phyloP scores from a whole-genome alignment of 306 rosid species.

The Rosa persica region DNA sequence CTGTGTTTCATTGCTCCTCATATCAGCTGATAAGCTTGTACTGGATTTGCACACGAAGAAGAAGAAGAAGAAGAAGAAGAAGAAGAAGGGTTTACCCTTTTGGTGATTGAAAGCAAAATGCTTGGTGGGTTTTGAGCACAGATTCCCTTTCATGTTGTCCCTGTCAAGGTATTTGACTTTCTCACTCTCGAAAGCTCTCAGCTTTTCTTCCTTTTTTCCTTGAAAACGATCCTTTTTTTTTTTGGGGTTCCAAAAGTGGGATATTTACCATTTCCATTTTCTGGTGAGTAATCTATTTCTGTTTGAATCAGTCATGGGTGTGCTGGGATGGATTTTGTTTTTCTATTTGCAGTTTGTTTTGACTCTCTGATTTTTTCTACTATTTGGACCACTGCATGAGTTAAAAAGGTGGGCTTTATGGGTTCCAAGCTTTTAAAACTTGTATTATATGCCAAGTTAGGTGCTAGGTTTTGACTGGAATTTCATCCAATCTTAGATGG shows the following conservation, averaged over 20 bases:
- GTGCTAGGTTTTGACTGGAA: constrained; percentile 38
- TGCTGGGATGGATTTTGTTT: background rate
- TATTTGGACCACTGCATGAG: constrained; percentile 19
- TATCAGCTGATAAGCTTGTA: background rate
- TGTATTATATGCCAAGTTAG: constrained; percentile 27
- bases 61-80: constrained; percentile 15
- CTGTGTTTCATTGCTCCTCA: too few relatives aligned
- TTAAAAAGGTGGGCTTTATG: constrained; percentile 6
- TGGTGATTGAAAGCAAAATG: constrained; percentile 32
- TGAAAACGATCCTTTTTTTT: background rate
- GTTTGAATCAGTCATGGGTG: constrained; percentile 34
- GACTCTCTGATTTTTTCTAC: constrained; percentile 58
- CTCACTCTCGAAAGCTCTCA: constrained; percentile 34
- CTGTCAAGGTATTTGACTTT: constrained; percentile 56
- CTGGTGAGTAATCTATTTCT: background rate
- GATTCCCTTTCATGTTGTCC: constrained; percentile 60
- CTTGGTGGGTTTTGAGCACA: constrained; percentile 47
- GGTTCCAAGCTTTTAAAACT: constrained; percentile 19
- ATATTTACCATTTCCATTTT: constrained; percentile 11
- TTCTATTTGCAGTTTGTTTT: constrained; percentile 38
- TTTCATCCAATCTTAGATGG: constrained; percentile 22
- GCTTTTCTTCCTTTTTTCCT: background rate
- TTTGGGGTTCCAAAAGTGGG: constrained; percentile 21
- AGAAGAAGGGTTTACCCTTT: constrained; percentile 36
- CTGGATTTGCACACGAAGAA: constrained; percentile 34